phyloP scores from a whole-genome alignment of 2,329 filamentous ascomycete genomes.

The Fusarium sp. region DNA sequence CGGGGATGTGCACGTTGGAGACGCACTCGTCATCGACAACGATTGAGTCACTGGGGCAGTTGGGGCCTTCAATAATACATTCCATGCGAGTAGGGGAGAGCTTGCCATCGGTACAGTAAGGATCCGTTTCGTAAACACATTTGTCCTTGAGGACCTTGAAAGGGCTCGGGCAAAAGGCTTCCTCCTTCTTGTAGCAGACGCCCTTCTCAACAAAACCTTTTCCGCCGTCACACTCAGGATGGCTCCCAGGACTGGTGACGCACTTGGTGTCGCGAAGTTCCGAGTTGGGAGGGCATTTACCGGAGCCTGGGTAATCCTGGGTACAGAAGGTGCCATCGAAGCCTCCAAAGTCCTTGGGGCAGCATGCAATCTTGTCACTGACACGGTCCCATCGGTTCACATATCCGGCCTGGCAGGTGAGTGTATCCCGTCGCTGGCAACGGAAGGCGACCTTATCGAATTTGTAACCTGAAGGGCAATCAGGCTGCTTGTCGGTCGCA shows the following conservation, averaged over 20 bases:
- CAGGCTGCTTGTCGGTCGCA: neutral
- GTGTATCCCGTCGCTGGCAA: neutral
- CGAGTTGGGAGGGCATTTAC: neutral
- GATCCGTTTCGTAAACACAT: neutral
- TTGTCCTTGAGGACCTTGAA: neutral
- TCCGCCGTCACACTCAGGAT: constrained; percentile 1
- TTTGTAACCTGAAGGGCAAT: neutral
- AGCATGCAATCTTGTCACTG: neutral
- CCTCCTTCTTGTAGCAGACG: neutral
- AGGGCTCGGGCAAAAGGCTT: neutral
- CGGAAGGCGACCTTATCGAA: neutral
- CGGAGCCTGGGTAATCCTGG: neutral
- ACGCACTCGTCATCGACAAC: neutral
- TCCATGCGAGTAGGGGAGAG: constrained; percentile 1
- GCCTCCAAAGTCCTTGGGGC: neutral
- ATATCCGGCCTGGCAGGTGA: neutral
- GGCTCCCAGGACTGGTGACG: neutral
- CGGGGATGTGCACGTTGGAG: neutral
- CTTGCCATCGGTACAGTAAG: neutral
- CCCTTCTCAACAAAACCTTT: constrained; percentile 5
- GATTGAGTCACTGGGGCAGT: neutral
- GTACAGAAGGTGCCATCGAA: constrained; percentile 3
- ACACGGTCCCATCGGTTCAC: constrained; percentile 1
- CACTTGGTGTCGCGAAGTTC: neutral
- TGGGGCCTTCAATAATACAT: neutral